A percentile compares a stretch with the other conserved stretches of the same genome.
Conservation (phyloP, 805 yeast genomes). For the Wickerhamiella hasegawae region DNA sequence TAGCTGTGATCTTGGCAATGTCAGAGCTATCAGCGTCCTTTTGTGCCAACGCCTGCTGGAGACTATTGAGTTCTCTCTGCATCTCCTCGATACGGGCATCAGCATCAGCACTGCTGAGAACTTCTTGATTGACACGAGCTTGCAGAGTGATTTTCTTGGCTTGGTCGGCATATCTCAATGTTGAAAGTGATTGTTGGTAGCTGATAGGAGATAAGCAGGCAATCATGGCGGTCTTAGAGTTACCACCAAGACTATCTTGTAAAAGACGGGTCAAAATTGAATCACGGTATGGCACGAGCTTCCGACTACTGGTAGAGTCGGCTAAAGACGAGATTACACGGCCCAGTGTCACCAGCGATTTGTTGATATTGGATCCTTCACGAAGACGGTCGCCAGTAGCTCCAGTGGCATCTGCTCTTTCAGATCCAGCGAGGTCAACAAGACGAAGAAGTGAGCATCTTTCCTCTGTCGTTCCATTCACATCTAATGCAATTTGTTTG, state of each 20-base stretch:
- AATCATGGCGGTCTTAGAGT: conserved; percentile 76
- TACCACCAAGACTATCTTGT: conserved; percentile 66
- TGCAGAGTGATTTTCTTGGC: conserved; percentile 52
- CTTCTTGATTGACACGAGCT: conserved; percentile 37
- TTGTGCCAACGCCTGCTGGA: conserved; percentile 22
- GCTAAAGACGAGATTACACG: conserved; percentile 43
- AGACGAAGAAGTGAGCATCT: conserved; percentile 46
- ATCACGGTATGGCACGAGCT: conserved; percentile 53
- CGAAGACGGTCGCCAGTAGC: conserved; percentile 40
- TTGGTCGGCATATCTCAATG: conserved; percentile 61
- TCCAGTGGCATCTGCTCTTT: conserved; percentile 47
- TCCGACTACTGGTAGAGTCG: conserved; percentile 12
- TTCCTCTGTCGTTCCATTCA: conserved; percentile 24
- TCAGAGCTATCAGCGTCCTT: conserved; percentile 17
- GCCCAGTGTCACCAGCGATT: conserved; percentile 63
- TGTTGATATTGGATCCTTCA: conserved; percentile 67
- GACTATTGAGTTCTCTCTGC: conserved; percentile 24
- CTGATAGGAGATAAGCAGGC: conserved; percentile 74
- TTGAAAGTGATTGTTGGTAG: conserved; percentile 61
- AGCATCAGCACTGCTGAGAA: conserved; percentile 24
- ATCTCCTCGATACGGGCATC: conserved; percentile 24
- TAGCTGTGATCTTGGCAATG: conserved; percentile 10
- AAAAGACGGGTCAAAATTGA: conserved; percentile 60
- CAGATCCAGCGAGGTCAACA: conserved; percentile 77
- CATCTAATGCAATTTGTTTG: conserved; percentile 34